Percentiles rank a stretch among this genome's conserved stretches.
phyloP scores from a whole-genome alignment of 2,329 filamentous ascomycete species.

The Pyrenophora tritici-repentis region DNA sequence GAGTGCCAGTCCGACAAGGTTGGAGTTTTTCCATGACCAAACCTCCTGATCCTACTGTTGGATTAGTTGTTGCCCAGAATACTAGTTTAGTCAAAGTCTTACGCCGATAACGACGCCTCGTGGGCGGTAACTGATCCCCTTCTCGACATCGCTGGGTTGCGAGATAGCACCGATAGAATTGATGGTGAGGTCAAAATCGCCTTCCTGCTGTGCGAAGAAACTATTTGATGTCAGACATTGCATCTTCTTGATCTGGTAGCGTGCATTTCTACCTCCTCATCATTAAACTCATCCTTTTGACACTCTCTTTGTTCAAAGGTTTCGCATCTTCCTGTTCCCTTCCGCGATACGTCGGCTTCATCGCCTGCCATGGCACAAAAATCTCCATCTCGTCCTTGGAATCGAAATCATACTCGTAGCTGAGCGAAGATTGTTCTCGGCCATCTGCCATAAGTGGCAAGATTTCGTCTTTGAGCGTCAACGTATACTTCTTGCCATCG shows the following conservation, averaged over 20 bases:
- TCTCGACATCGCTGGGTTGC: constrained; percentile 33
- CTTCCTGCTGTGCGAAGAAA: constrained; percentile 76
- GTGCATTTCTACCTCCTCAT: constrained; percentile 68
- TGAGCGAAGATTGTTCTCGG: constrained; percentile 72
- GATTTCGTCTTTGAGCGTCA: constrained; percentile 74
- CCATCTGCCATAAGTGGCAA: constrained; percentile 64
- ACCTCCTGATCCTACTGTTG: constrained; percentile 19
- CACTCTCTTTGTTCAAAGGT: constrained; percentile 61
- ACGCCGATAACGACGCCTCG: constrained; percentile 7
- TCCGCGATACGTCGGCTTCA: constrained; percentile 76
- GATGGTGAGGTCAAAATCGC: constrained; percentile 66
- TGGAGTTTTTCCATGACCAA: constrained; percentile 36
- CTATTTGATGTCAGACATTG: constrained; percentile 50
- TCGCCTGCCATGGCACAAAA: constrained; percentile 65
- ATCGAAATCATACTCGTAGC: constrained; percentile 65
- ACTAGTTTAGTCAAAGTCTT: constrained; percentile 4
- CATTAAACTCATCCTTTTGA: constrained; percentile 77
- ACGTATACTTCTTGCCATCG: constrained; percentile 72
- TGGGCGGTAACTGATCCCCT: constrained; percentile 12
- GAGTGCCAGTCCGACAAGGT: constrained; percentile 30
- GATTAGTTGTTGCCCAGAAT: constrained; percentile 11
- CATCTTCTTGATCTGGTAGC: too few species aligned
- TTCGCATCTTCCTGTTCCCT: constrained; percentile 64
- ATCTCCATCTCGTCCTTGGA: constrained; percentile 42
- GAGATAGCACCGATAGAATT: constrained; percentile 58